phyloP scores from a whole-genome alignment of 202 grass and related monocot genomes.

The Panicum virgatum region DNA sequence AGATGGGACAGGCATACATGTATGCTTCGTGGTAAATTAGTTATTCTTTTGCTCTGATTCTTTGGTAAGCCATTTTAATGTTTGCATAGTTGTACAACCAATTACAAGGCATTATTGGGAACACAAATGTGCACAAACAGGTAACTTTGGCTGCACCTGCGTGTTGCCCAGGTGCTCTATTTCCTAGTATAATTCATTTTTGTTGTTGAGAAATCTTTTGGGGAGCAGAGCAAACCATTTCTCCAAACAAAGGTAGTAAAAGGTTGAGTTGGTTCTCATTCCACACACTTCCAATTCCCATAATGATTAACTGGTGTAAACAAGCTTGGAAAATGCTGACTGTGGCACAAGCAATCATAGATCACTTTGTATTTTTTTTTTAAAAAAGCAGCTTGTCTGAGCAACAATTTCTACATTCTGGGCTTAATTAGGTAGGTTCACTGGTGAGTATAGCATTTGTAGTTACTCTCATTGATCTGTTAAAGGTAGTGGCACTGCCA shows the following conservation, averaged over 20 bases:
- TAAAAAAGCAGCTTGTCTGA: constrained; percentile 44
- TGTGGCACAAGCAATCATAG: constrained; percentile 36
- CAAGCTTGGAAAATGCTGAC: constrained; percentile 32
- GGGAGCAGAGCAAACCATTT: not conserved
- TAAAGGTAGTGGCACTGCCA: constrained; percentile 41
- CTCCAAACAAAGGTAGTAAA: constrained; percentile 22
- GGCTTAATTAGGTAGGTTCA: constrained; percentile 32
- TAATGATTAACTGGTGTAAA: not conserved
- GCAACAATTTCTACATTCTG: constrained; percentile 25
- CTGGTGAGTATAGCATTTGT: constrained; percentile 45
- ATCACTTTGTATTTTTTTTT: constrained; percentile 38
- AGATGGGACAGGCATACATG: not conserved
- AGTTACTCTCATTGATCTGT: constrained; percentile 25
- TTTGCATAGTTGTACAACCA: constrained; percentile 3
- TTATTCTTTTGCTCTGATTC: constrained; percentile 25
- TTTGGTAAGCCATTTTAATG: not conserved
- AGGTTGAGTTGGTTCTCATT: constrained; percentile 24
- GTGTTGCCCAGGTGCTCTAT: constrained; percentile 9
- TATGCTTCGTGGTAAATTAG: constrained; percentile 16
- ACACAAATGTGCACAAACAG: constrained; percentile 38
- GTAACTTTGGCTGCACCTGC: constrained; percentile 27
- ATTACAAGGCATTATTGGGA: constrained; percentile 11
- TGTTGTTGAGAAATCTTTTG: constrained; percentile 4
- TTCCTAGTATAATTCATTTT: constrained; percentile 20
- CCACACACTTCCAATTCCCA: not conserved